These are phyloP conservation scores for Penicillium frequentans DNA, from an alignment of 2,329 filamentous ascomycete species.

Conservation along the genomic window DNA sequence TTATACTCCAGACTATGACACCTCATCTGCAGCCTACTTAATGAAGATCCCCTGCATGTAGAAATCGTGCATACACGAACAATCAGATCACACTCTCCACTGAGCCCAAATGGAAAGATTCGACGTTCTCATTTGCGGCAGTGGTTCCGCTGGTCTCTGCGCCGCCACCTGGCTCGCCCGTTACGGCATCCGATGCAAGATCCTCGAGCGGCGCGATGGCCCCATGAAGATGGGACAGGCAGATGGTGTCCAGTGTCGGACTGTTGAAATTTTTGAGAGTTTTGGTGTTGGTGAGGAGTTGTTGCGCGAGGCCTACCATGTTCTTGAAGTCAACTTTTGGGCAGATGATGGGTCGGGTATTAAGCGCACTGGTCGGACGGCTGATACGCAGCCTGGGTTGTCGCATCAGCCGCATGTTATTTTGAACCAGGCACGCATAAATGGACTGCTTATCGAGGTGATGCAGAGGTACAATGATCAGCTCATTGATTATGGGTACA, in stretches of 20 bases:
- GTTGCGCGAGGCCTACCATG: conserved; percentile 58
- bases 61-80: not conserved
- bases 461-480: conserved; percentile 47
- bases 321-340: conserved; percentile 61
- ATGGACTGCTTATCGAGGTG: conserved; percentile 54
- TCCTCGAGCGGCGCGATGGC: conserved; percentile 58
- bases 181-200: conserved; percentile 55
- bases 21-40: not conserved
- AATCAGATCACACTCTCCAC: not conserved
- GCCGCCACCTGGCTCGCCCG: conserved; percentile 62
- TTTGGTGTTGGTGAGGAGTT: conserved; percentile 57
- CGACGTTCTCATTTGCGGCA: conserved; percentile 62
- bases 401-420: conserved; percentile 59
- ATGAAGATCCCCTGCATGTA: not conserved
- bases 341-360: conserved; percentile 44
- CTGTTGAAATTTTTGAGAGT: conserved; percentile 63
- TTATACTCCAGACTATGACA: not conserved
- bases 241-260: conserved; percentile 62
- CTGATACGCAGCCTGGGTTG: conserved; percentile 56
- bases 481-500: conserved; percentile 57
- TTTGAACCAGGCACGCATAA: conserved; percentile 57
- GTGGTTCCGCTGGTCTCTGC: conserved; percentile 62
- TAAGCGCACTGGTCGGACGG: conserved; percentile 47
- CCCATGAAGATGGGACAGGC: conserved; percentile 62
- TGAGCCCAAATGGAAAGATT: conserved; percentile 25